Evolutionary conservation across 441 rosid genomes (phyloP).

Genomic region (Biscutella laevigata): DNA sequence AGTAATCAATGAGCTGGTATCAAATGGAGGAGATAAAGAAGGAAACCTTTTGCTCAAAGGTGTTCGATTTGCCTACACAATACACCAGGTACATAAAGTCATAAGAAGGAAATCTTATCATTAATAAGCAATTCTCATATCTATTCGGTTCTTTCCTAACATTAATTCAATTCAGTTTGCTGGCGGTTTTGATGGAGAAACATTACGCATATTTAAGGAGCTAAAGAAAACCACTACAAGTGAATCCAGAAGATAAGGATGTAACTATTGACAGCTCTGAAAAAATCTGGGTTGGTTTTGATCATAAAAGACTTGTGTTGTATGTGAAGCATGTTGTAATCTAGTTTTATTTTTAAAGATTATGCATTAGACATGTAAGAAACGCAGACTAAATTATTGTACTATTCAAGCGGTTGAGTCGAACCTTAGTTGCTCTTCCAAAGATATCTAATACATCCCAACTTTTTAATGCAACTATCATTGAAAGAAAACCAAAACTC

Average conservation of each 20-base stretch:
- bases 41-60: slow-evolving; percentile 45
- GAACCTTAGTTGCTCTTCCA: slow-evolving; percentile 1
- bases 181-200: slow-evolving; percentile 56
- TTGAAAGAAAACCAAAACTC: background rate
- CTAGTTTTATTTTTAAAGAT: background rate
- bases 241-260: slow-evolving; percentile 20
- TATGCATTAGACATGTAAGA: slow-evolving; percentile 12
- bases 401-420: no score
- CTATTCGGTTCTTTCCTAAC: slow-evolving; percentile 4
- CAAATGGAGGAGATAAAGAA: slow-evolving; percentile 26
- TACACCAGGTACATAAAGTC: slow-evolving; percentile 46
- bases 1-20: slow-evolving; percentile 34
- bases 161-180: slow-evolving; percentile 42
- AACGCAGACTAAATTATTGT: slow-evolving; percentile 7
- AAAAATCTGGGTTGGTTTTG: background rate
- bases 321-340: background rate
- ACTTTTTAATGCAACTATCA: background rate
- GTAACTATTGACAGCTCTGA: background rate
- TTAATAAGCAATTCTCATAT: background rate
- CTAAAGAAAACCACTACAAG: slow-evolving; percentile 35
- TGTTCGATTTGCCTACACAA: slow-evolving; percentile 49
- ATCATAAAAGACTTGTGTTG: background rate
- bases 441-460: background rate
- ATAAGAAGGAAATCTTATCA: background rate
- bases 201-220: slow-evolving; percentile 40